Evolutionary conservation across 2,329 filamentous ascomycete genomes (phyloP).

Genomic region (Aureobasidium melanogenum): DNA sequence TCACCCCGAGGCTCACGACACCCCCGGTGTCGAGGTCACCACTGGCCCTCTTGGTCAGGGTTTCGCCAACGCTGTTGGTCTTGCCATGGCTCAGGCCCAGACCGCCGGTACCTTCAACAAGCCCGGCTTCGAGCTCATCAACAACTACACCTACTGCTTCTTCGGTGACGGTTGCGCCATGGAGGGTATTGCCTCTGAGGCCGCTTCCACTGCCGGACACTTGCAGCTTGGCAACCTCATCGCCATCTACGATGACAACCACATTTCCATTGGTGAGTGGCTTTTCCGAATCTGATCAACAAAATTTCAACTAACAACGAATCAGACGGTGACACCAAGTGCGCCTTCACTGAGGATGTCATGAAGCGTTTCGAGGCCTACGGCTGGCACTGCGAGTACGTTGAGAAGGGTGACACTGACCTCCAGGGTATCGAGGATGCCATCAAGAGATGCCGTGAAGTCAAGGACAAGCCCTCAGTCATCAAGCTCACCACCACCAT

Average conservation of each 20-base stretch:
- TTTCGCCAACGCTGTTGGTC: conserved; percentile 93
- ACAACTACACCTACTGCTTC: conserved; percentile 97
- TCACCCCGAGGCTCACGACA: conserved; percentile 94
- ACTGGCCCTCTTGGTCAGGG: conserved; percentile 96
- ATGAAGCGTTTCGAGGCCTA: conserved; percentile 91
- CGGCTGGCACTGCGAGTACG: conserved; percentile 84
- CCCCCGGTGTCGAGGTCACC: conserved; percentile 93
- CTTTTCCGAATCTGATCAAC: not conserved
- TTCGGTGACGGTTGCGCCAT: conserved; percentile 97
- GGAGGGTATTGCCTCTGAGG: conserved; percentile 95
- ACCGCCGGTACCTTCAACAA: conserved; percentile 92
- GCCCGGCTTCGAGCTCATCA: conserved; percentile 78
- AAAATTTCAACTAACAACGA: not conserved
- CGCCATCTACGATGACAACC: conserved; percentile 96
- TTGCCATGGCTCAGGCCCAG: conserved; percentile 93
- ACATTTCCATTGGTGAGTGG: conserved; percentile 68
- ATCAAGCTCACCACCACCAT: conserved; percentile 98
- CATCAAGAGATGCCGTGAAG: conserved; percentile 72
- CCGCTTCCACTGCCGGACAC: conserved; percentile 86
- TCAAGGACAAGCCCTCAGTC: conserved; percentile 92
- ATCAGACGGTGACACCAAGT: conserved; percentile 85
- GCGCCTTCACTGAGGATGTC: conserved; percentile 95
- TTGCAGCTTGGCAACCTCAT: conserved; percentile 97
- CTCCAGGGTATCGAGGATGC: conserved; percentile 80
- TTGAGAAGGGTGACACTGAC: conserved; percentile 83